These are phyloP conservation scores for Venturiaceae sp. DNA, from an alignment of 2,329 filamentous ascomycete species.

Conservation along the genomic window DNA sequence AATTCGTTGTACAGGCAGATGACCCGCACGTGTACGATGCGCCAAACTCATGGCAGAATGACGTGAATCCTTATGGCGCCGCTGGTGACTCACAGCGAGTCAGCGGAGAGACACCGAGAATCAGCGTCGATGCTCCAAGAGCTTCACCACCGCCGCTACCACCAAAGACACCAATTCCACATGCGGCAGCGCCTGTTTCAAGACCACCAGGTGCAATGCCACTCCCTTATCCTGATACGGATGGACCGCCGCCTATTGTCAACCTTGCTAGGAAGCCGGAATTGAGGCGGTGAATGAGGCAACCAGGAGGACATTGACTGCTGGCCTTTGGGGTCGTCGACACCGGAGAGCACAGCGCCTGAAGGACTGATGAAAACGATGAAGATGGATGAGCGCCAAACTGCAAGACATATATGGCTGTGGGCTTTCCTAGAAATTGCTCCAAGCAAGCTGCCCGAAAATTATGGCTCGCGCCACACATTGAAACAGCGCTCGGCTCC, in stretches of 20 bases:
- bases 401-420: too few relatives aligned
- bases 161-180: conserved; percentile 26
- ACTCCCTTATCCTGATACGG: conserved; percentile 70
- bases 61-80: conserved; percentile 21
- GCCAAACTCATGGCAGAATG: neutral
- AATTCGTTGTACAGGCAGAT: conserved; percentile 35
- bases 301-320: neutral
- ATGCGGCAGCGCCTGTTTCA: conserved; percentile 4
- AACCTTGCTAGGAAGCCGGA: conserved; percentile 83
- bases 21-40: conserved; percentile 3
- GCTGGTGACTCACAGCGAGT: neutral
- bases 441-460: neutral
- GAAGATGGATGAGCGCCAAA: neutral
- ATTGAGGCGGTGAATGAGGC: conserved; percentile 27
- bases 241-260: conserved; percentile 72
- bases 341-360: neutral
- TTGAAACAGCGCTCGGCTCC: neutral
- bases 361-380: neutral
- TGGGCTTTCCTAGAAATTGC: too few relatives aligned
- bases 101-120: conserved; percentile 42
- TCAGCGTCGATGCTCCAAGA: neutral
- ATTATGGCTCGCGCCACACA: neutral
- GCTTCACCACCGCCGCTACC: conserved; percentile 27
- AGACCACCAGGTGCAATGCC: conserved; percentile 11
- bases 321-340: too few relatives aligned